Conservation (phyloP, 306 rosid species). For the Heteromeles arbutifolia region DNA sequence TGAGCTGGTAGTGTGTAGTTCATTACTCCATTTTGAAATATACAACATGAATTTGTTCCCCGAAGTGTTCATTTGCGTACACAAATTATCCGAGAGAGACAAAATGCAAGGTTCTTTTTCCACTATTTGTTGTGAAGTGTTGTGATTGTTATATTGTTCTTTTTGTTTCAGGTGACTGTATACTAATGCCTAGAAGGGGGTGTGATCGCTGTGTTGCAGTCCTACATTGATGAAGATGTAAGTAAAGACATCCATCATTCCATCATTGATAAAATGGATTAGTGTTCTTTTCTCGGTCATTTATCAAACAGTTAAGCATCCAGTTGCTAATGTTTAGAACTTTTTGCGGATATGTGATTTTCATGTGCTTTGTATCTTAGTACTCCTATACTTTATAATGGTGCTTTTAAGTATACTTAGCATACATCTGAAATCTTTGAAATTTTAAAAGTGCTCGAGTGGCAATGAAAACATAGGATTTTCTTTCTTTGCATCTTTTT, state of each 20-base stretch:
- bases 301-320: not conserved
- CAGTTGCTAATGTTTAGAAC: not conserved
- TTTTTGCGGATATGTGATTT: conserved; percentile 15
- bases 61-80: not conserved
- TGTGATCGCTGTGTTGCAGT: conserved; percentile 82
- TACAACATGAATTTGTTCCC: not conserved
- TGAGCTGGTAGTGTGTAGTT: not conserved
- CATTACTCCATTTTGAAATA: not conserved
- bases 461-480: not conserved
- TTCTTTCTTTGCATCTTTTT: not conserved
- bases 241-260: conserved; percentile 20
- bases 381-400: not conserved
- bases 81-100: not conserved
- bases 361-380: conserved; percentile 31
- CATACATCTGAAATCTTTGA: not conserved
- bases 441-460: not conserved
- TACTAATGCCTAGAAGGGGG: conserved; percentile 79
- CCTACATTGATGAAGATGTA: conserved; percentile 92
- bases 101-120: not conserved
- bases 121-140: not conserved
- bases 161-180: conserved; percentile 53
- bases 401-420: not conserved
- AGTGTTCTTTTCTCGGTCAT: not conserved
- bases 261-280: not conserved
- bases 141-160: not conserved